Percentiles rank a stretch among this genome's conserved stretches.
Evolutionary conservation across 257 asterid genomes (phyloP).

Genomic region (Solanum paucissectum): DNA sequence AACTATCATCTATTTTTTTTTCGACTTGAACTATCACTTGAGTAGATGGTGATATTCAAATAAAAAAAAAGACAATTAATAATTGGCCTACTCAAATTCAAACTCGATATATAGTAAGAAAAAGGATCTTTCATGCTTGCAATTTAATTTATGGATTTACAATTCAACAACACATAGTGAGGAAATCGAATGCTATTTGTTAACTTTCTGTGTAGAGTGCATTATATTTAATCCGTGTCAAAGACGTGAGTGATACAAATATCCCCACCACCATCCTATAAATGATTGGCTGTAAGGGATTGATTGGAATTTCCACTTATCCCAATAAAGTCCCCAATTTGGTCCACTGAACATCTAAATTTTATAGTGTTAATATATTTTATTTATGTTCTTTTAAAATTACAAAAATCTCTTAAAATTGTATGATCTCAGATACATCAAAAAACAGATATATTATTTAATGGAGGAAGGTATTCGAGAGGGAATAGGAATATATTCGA

Average conservation of each 20-base stretch:
- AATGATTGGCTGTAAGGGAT: background rate
- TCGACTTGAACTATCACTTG: rapidly evolving
- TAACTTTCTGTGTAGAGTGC: background rate
- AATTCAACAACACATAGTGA: background rate
- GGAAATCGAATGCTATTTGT: background rate
- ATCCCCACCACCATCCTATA: background rate
- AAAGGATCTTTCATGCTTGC: background rate
- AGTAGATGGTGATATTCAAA: no score
- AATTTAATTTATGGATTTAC: background rate
- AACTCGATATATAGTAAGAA: background rate
- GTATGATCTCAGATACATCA: no score
- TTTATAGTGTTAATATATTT: no score
- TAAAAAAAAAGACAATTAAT: no score
- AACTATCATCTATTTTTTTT: background rate
- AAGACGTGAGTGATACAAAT: background rate
- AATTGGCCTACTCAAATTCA: no score
- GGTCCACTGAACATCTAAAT: background rate
- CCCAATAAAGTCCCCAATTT: background rate
- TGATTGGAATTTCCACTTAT: background rate
- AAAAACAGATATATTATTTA: no score
- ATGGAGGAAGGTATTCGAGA: no score
- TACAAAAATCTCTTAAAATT: no score
- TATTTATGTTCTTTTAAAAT: no score
- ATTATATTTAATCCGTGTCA: background rate
- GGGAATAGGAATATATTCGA: no score